Conservation (phyloP, 371 early-diverging fungal genomes). For the Coemansia sp. region DNA sequence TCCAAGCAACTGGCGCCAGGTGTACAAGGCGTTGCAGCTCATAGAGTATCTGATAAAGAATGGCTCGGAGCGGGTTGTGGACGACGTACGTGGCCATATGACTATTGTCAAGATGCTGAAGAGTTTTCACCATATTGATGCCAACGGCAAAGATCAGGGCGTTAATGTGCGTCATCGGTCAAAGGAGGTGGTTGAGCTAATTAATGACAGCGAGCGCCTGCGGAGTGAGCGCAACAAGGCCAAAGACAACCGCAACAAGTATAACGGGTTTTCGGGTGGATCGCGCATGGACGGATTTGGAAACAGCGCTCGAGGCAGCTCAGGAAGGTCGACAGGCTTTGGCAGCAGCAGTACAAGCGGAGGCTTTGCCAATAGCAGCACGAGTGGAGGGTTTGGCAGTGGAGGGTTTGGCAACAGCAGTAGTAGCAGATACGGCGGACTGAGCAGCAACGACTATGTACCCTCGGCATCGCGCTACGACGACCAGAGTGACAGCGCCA, state of each 20-base stretch:
- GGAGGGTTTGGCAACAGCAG: slow-evolving; percentile 45
- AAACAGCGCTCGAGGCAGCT: slow-evolving; percentile 50
- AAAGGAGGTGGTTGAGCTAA: slow-evolving; percentile 82
- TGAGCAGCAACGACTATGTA: slow-evolving; percentile 16
- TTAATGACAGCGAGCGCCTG: slow-evolving; percentile 73
- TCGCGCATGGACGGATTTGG: slow-evolving; percentile 55
- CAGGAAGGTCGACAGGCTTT: slow-evolving; percentile 35
- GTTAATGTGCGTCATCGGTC: slow-evolving; percentile 92
- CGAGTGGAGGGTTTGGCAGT: slow-evolving; percentile 26
- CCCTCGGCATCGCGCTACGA: slow-evolving; percentile 28
- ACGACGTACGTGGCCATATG: slow-evolving; percentile 79
- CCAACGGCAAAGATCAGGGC: slow-evolving; percentile 95
- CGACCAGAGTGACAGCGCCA: slow-evolving; percentile 24
- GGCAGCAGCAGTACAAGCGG: slow-evolving; percentile 45
- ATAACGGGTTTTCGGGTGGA: slow-evolving; percentile 55
- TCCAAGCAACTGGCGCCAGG: slow-evolving; percentile 85
- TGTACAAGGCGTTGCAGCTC: slow-evolving; percentile 92
- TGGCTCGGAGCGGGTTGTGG: slow-evolving; percentile 90
- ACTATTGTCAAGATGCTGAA: slow-evolving; percentile 80
- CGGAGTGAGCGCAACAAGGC: slow-evolving; percentile 86
- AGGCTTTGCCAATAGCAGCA: slow-evolving; percentile 56
- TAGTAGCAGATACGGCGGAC: slow-evolving; percentile 72
- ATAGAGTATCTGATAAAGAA: slow-evolving; percentile 94
- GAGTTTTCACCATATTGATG: slow-evolving; percentile 83
- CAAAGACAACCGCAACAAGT: slow-evolving; percentile 83